phyloP scores from a whole-genome alignment of 2,329 filamentous ascomycete genomes.

The Fusarium sp. region DNA sequence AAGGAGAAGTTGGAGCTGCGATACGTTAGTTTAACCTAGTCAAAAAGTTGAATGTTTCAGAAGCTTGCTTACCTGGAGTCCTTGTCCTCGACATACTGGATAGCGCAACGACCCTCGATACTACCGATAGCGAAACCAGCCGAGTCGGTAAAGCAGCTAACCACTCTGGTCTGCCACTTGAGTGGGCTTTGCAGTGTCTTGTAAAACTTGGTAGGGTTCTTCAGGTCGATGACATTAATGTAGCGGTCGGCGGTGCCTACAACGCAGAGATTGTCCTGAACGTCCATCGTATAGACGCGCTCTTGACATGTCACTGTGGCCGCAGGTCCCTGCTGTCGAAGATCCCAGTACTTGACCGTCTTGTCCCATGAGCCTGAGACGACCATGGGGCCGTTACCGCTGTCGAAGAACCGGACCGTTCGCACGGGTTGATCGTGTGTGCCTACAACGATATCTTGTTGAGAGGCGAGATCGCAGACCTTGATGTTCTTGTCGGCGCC shows the following conservation, averaged over 20 bases:
- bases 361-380: constrained; percentile 95
- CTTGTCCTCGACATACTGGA: constrained; percentile 98
- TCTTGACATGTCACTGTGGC: constrained; percentile 78
- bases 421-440: constrained; percentile 88
- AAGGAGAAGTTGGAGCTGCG: constrained; percentile 94
- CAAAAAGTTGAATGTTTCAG: too few species aligned
- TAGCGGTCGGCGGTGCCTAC: constrained; percentile 82
- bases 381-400: constrained; percentile 79
- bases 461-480: constrained; percentile 82
- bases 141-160: constrained; percentile 94
- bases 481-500: constrained; percentile 93
- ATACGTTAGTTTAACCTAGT: constrained; percentile 18
- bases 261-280: constrained; percentile 88
- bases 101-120: constrained; percentile 96
- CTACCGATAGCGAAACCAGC: constrained; percentile 94
- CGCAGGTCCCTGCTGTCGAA: constrained; percentile 74
- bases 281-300: constrained; percentile 91
- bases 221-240: constrained; percentile 94
- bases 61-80: constrained; percentile 76
- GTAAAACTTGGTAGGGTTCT: constrained; percentile 90
- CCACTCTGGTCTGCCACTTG: constrained; percentile 97
- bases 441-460: constrained; percentile 78
- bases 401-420: constrained; percentile 81
- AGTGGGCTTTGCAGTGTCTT: constrained; percentile 96
- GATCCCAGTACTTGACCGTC: constrained; percentile 90